Percentiles rank a stretch among this genome's conserved stretches.
These are phyloP conservation scores for Suhomyces kilbournensis DNA, from an alignment of 805 yeast species.

Conservation along the genomic window DNA sequence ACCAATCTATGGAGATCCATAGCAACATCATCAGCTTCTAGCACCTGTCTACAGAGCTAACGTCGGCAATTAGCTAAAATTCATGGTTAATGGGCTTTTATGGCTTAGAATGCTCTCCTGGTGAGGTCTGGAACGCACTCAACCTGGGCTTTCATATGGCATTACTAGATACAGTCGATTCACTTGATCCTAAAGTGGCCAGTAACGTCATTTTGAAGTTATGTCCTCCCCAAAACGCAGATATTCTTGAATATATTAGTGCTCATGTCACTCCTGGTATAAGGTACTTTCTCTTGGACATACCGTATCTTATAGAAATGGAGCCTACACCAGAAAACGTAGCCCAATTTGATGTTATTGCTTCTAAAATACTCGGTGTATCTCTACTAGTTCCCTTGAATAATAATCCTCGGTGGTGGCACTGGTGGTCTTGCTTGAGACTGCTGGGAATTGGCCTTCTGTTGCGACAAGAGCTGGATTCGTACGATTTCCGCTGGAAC, in stretches of 20 bases:
- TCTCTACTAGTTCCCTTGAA: not conserved
- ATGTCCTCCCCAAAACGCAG: not conserved
- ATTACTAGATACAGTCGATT: not conserved
- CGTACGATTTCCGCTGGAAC: not conserved
- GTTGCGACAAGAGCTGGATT: not conserved
- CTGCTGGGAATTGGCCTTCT: not conserved
- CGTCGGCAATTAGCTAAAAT: not conserved
- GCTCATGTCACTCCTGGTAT: not conserved
- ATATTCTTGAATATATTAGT: not conserved
- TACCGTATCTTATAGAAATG: not conserved
- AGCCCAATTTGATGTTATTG: not conserved
- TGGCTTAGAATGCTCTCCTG: not conserved
- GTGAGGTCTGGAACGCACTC: not conserved
- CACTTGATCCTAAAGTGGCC: not conserved
- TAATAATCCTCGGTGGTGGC: not conserved
- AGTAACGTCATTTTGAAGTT: not conserved
- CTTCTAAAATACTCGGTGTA: not conserved
- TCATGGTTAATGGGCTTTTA: not conserved
- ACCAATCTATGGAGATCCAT: not conserved
- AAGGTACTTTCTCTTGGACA: not conserved
- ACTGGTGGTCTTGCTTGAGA: not conserved
- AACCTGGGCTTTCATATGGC: not conserved
- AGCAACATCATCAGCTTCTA: too few relatives aligned
- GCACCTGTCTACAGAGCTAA: too few relatives aligned
- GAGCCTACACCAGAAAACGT: not conserved